Percentiles rank a stretch among this genome's conserved stretches.
These are phyloP conservation scores for Trichomonascaceae sp. DNA, from an alignment of 1,139 yeast species.

Conservation along the genomic window DNA sequence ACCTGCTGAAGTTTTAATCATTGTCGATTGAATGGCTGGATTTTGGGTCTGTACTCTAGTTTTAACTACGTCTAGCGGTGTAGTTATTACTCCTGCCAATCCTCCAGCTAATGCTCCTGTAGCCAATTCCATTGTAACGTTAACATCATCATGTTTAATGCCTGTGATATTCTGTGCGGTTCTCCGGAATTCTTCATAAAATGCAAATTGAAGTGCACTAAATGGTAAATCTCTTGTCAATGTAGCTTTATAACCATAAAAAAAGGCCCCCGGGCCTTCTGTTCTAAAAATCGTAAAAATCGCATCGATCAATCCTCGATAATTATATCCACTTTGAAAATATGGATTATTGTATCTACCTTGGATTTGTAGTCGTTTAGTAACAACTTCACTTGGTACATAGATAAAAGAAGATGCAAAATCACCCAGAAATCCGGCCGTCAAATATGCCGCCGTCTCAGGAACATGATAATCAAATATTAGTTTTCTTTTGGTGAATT, in stretches of 20 bases:
- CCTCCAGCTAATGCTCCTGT: constrained; percentile 99
- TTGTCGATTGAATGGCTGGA: constrained; percentile 10
- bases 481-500: constrained; percentile 64
- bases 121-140: constrained; percentile 58
- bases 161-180: constrained; percentile 33
- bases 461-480: constrained; percentile 59
- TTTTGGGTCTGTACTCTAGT: constrained; percentile 83
- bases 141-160: constrained; percentile 30
- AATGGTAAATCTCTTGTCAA: constrained; percentile 87
- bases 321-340: constrained; percentile 82
- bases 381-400: constrained; percentile 96
- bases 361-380: constrained; percentile 87
- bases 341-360: constrained; percentile 77
- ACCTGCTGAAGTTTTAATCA: constrained; percentile 26
- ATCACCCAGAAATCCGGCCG: constrained; percentile 89
- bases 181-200: constrained; percentile 68
- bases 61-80: constrained; percentile 88
- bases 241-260: constrained; percentile 91
- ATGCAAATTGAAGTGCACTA: constrained; percentile 92
- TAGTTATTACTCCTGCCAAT: constrained; percentile 76
- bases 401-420: constrained; percentile 84
- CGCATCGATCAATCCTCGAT: constrained; percentile 63
- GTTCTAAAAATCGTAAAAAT: constrained; percentile 50
- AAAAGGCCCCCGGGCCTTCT: constrained; percentile 74
- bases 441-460: constrained; percentile 72